phyloP scores from a whole-genome alignment of 2,329 filamentous ascomycete genomes.

The Colletotrichum tamarilloi region DNA sequence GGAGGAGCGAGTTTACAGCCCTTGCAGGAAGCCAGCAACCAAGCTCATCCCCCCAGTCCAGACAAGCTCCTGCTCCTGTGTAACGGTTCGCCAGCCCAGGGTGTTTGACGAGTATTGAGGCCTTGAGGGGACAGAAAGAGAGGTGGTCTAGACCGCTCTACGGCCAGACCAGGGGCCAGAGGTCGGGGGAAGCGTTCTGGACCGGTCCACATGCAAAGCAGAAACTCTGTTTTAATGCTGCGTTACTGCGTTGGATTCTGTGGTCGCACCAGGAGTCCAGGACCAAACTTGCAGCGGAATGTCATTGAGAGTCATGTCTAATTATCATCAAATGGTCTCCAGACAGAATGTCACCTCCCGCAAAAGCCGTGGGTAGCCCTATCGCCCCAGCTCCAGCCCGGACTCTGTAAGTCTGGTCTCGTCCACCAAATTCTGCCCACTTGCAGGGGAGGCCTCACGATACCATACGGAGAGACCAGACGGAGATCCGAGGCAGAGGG shows the following conservation, averaged over 20 bases:
- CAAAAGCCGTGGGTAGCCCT: not conserved
- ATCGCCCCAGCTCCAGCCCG: not conserved
- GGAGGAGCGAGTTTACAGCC: not conserved
- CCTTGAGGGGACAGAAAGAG: too few relatives aligned
- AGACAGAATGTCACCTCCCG: not conserved
- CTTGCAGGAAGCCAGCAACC: not conserved
- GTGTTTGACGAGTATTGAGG: too few relatives aligned
- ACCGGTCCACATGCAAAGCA: not conserved
- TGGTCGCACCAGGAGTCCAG: not conserved
- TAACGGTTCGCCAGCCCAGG: not conserved
- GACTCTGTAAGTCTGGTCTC: not conserved
- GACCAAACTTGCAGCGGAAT: not conserved
- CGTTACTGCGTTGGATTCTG: not conserved
- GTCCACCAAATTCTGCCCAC: not conserved
- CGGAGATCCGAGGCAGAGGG: not conserved
- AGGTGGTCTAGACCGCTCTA: not conserved
- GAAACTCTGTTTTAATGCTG: not conserved
- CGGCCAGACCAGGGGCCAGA: not conserved
- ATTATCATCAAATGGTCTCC: not conserved
- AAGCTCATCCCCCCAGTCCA: not conserved
- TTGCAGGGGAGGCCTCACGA: not conserved
- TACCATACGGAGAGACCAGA: not conserved
- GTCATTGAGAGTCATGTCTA: not conserved
- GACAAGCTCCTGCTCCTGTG: not conserved
- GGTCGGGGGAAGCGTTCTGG: not conserved